Conservation (phyloP, 2,329 filamentous ascomycete genomes). For the Ophiostoma novo-ulmi region DNA sequence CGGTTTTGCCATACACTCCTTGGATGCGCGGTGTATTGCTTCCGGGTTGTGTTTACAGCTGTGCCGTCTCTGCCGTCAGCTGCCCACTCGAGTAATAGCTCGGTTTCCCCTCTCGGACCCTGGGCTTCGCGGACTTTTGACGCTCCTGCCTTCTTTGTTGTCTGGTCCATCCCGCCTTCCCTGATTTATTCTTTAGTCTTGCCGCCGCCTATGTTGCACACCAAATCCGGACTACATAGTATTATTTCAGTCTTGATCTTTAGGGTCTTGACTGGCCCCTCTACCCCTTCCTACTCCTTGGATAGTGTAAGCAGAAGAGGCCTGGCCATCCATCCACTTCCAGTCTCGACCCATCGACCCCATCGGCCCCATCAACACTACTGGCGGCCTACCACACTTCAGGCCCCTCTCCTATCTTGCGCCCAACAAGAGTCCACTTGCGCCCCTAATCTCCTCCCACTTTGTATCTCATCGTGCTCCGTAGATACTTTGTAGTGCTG, state of each 20-base stretch:
- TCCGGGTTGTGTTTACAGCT: neutral
- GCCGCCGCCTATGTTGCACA: neutral
- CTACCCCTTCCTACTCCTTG: neutral
- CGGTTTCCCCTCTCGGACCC: neutral
- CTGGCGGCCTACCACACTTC: neutral
- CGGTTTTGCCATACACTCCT: neutral
- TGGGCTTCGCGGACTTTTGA: neutral
- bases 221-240: neutral
- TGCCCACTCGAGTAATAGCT: neutral
- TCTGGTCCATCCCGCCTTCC: neutral
- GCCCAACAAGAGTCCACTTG: constrained; percentile 6
- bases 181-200: neutral
- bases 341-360: constrained; percentile 3
- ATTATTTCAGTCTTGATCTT: too few species aligned
- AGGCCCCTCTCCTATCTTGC: neutral
- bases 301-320: neutral
- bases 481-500: neutral
- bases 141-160: constrained; percentile 8
- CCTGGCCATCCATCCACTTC: neutral
- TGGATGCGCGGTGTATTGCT: neutral
- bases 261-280: neutral
- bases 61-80: neutral
- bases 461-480: neutral
- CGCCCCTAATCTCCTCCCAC: constrained; percentile 9
- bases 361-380: neutral